A percentile compares a stretch with the other conserved stretches of the same genome.
phyloP scores from a whole-genome alignment of 345 rosid genomes.

The Linum trigynum region DNA sequence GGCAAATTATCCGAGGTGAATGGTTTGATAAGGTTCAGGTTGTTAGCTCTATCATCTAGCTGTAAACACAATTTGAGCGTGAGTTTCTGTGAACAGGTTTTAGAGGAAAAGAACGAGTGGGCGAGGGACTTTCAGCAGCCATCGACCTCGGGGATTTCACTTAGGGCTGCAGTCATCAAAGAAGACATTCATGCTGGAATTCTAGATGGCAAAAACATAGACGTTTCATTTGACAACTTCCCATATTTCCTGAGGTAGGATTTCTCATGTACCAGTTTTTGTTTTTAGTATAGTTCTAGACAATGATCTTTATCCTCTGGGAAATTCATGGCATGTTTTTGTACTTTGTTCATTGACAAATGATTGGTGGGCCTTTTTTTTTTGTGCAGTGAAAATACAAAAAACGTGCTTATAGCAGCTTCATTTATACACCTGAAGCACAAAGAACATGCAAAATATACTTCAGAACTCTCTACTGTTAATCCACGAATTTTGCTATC shows the following conservation, averaged over 20 bases:
- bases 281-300: slow-evolving; percentile 6
- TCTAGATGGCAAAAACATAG: slow-evolving; percentile 58
- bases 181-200: slow-evolving; percentile 62
- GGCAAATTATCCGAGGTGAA: slow-evolving; percentile 61
- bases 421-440: slow-evolving; percentile 79
- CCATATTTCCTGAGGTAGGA: slow-evolving; percentile 83
- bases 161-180: slow-evolving; percentile 48
- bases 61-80: slow-evolving; percentile 57
- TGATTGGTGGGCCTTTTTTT: slow-evolving; percentile 13
- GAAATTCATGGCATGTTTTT: neutral
- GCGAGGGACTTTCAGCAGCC: slow-evolving; percentile 52
- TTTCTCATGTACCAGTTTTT: slow-evolving; percentile 1
- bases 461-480: slow-evolving; percentile 57
- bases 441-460: slow-evolving; percentile 59
- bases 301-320: neutral
- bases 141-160: slow-evolving; percentile 47
- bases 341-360: neutral
- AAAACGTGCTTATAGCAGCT: slow-evolving; percentile 62
- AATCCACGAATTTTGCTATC: slow-evolving; percentile 86
- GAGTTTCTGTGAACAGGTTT: slow-evolving; percentile 64
- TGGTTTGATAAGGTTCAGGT: slow-evolving; percentile 54
- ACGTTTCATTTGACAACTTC: slow-evolving; percentile 68
- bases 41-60: slow-evolving; percentile 49
- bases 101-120: slow-evolving; percentile 62
- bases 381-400: slow-evolving; percentile 62